A percentile compares a stretch with the other conserved stretches of the same genome.
phyloP scores from a whole-genome alignment of 2,329 filamentous ascomycete genomes.

The Coniochaeta ligniaria region DNA sequence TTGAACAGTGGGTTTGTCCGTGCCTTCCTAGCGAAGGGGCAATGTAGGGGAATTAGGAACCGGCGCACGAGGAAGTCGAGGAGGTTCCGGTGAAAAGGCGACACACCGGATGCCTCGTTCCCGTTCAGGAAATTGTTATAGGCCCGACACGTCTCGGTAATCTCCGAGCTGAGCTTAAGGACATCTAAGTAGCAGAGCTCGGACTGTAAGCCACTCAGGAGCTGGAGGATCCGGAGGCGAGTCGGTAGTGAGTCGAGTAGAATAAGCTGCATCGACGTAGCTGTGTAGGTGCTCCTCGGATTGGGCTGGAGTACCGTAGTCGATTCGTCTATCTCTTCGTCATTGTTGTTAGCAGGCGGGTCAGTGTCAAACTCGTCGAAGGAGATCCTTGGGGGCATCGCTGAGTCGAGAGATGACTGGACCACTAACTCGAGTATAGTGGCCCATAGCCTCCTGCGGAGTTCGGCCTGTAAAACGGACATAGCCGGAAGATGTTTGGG shows the following conservation, averaged over 20 bases:
- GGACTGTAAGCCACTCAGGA: conserved; percentile 24
- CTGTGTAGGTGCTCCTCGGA: conserved; percentile 28
- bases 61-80: too few species aligned
- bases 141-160: too few species aligned
- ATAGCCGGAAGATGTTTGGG: conserved; percentile 23
- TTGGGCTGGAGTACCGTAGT: conserved; percentile 31
- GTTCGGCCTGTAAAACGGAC: conserved; percentile 30
- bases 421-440: conserved; percentile 41
- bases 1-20: conserved; percentile 3
- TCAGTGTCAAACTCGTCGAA: conserved; percentile 39
- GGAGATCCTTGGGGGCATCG: conserved; percentile 36
- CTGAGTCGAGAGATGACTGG: conserved; percentile 36
- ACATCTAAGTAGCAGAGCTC: background rate
- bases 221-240: conserved; percentile 25
- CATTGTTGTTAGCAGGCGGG: conserved; percentile 40
- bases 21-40: too few species aligned
- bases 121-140: too few species aligned
- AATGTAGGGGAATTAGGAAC: too few species aligned
- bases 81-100: too few species aligned
- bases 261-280: conserved; percentile 21
- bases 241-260: conserved; percentile 26
- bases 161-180: too few species aligned
- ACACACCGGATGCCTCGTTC: too few species aligned
- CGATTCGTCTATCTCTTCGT: conserved; percentile 34
- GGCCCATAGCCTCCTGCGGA: conserved; percentile 44